These are phyloP conservation scores for Tagetes patula DNA, from an alignment of 129 eudicot genomes.

Conservation along the genomic window DNA sequence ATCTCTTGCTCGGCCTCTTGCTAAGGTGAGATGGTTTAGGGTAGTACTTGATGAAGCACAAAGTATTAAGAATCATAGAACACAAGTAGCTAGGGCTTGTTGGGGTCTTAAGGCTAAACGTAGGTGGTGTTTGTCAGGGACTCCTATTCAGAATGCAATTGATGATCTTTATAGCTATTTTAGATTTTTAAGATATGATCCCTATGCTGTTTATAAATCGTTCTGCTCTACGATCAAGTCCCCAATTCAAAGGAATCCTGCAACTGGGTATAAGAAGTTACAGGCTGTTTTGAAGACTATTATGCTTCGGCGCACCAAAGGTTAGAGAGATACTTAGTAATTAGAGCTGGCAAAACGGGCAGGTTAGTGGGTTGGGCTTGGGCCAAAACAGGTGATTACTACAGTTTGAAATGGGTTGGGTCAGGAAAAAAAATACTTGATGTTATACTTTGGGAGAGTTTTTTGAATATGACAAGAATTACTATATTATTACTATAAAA, in stretches of 20 bases:
- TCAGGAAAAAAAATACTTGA: background rate
- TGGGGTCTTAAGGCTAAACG: conserved; percentile 99
- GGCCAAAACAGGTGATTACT: background rate
- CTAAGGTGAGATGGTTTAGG: conserved; percentile 91
- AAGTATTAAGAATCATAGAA: conserved; percentile 84
- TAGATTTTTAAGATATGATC: conserved; percentile 88
- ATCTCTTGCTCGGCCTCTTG: conserved; percentile 69
- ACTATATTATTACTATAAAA: background rate
- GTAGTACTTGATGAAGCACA: conserved; percentile 98
- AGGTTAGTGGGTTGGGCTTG: conserved; percentile 9
- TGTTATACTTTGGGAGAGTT: background rate
- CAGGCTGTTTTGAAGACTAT: conserved; percentile 95
- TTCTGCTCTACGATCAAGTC: conserved; percentile 64
- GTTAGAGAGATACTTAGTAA: conserved; percentile 33
- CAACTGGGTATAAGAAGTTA: conserved; percentile 70
- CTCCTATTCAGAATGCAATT: conserved; percentile 95
- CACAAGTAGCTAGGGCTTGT: conserved; percentile 97
- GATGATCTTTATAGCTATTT: conserved; percentile 98
- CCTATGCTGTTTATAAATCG: conserved; percentile 61
- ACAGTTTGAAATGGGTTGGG: conserved; percentile 5
- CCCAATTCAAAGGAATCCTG: conserved; percentile 64
- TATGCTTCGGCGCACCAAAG: conserved; percentile 97
- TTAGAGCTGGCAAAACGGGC: conserved; percentile 1
- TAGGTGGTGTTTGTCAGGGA: conserved; percentile 99
- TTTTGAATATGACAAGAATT: background rate